These are phyloP conservation scores for Fomitopsis pinicola DNA, from an alignment of 1,284 basidiomycete species.

Conservation along the genomic window DNA sequence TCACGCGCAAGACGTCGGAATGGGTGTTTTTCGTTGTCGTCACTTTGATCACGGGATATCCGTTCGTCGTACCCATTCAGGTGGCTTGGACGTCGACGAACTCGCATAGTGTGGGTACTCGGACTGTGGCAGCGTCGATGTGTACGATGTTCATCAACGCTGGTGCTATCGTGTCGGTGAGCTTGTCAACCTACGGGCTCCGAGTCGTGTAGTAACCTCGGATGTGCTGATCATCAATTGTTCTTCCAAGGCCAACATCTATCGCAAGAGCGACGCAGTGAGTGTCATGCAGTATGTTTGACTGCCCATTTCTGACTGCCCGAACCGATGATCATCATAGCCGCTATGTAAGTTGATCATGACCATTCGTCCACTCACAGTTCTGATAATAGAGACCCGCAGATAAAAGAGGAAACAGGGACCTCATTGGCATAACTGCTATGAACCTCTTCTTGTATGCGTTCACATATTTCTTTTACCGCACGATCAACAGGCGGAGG, in stretches of 20 bases:
- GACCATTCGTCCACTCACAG: too few species aligned
- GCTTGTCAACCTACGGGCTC: slow-evolving; percentile 13
- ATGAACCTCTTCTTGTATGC: slow-evolving; percentile 46
- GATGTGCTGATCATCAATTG: too few species aligned
- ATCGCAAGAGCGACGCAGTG: slow-evolving; percentile 28
- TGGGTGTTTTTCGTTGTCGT: slow-evolving; percentile 60
- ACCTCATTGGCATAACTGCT: slow-evolving; percentile 30
- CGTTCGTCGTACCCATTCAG: slow-evolving; percentile 39
- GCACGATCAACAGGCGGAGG: slow-evolving; percentile 44
- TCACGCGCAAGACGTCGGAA: slow-evolving; percentile 45
- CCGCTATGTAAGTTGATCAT: slow-evolving; percentile 39
- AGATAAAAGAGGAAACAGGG: slow-evolving; percentile 39
- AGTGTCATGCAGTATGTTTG: not conserved
- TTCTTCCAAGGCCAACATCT: slow-evolving; percentile 27
- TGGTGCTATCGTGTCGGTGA: slow-evolving; percentile 45
- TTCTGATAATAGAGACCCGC: not conserved
- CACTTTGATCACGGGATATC: slow-evolving; percentile 51
- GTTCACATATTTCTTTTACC: slow-evolving; percentile 52
- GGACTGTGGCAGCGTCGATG: slow-evolving; percentile 53
- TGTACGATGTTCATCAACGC: slow-evolving; percentile 67
- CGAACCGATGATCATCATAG: slow-evolving; percentile 11
- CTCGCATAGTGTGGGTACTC: slow-evolving; percentile 52
- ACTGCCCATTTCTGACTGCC: not conserved
- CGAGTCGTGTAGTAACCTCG: too few species aligned
- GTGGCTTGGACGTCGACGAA: slow-evolving; percentile 63